phyloP scores from a whole-genome alignment of 176 grass and related monocot genomes.

The Neostapfia colusana region DNA sequence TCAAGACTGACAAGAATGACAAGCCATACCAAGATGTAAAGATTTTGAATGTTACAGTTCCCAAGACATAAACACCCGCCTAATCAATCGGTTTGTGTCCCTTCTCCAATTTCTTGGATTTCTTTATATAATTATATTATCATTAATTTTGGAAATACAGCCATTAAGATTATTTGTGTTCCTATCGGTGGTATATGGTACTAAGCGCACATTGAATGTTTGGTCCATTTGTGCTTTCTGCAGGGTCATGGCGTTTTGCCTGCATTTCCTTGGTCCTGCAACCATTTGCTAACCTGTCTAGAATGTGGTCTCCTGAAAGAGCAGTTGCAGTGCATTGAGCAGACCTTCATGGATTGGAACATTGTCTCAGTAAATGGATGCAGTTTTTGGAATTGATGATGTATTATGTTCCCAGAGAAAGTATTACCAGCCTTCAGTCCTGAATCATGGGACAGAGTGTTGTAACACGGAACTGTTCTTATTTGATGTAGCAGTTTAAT shows the following conservation, averaged over 20 bases:
- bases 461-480: not conserved
- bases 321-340: not conserved
- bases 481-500: not conserved
- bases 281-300: not conserved
- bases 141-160: not conserved
- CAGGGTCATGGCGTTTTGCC: constrained; percentile 18
- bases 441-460: not conserved
- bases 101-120: not conserved
- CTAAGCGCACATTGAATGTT: not conserved
- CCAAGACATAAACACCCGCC: constrained; percentile 51
- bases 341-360: not conserved
- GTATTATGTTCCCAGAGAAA: not conserved
- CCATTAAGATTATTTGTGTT: not conserved
- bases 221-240: not conserved
- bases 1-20: constrained; percentile 93
- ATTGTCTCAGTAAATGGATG: not conserved
- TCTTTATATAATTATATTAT: not conserved
- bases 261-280: not conserved
- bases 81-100: constrained; percentile 19
- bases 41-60: constrained; percentile 99
- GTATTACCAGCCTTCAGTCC: not conserved
- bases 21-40: constrained; percentile 98
- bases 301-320: not conserved
- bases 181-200: not conserved
- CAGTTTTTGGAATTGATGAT: not conserved